Conservation (phyloP, 192 early-diverging fungal genomes). For the Dissophora globulifera region DNA sequence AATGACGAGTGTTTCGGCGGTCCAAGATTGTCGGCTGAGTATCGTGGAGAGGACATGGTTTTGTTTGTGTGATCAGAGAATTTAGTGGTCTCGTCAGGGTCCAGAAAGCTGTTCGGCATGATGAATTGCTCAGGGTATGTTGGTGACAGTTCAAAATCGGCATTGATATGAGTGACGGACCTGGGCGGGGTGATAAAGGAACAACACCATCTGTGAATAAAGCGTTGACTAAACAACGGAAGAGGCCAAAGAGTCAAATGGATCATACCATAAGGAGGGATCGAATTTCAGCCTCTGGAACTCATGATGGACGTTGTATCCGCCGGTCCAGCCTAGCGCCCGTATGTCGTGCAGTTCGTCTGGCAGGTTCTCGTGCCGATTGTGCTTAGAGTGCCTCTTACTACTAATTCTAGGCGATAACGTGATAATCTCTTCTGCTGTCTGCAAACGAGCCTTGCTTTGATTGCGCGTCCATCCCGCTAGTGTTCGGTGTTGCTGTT, state of each 20-base stretch:
- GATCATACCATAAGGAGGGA: slow-evolving; percentile 30
- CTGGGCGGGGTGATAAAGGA: slow-evolving; percentile 11
- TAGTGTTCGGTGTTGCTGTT: background rate
- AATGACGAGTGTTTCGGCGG: background rate
- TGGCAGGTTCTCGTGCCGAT: background rate
- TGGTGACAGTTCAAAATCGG: slow-evolving; percentile 47
- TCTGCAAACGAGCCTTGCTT: slow-evolving; percentile 7
- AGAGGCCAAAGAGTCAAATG: background rate
- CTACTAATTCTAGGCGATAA: background rate
- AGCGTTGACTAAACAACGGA: background rate
- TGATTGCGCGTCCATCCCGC: background rate
- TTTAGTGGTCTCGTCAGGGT: background rate
- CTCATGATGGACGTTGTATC: slow-evolving; percentile 45
- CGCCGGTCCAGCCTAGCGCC: slow-evolving; percentile 51
- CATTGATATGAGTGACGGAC: slow-evolving; percentile 45
- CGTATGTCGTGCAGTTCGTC: background rate
- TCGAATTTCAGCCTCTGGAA: slow-evolving; percentile 46
- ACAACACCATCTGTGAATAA: no score
- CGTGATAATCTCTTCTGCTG: slow-evolving; percentile 33
- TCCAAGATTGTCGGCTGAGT: background rate
- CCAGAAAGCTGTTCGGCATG: slow-evolving; percentile 40
- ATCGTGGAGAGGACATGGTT: background rate
- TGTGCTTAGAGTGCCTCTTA: background rate
- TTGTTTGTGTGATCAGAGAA: background rate
- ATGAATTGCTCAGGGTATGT: slow-evolving; percentile 56